Conservation (phyloP, 768 basidiomycete genomes). For the Boletus tylopilopsis region DNA sequence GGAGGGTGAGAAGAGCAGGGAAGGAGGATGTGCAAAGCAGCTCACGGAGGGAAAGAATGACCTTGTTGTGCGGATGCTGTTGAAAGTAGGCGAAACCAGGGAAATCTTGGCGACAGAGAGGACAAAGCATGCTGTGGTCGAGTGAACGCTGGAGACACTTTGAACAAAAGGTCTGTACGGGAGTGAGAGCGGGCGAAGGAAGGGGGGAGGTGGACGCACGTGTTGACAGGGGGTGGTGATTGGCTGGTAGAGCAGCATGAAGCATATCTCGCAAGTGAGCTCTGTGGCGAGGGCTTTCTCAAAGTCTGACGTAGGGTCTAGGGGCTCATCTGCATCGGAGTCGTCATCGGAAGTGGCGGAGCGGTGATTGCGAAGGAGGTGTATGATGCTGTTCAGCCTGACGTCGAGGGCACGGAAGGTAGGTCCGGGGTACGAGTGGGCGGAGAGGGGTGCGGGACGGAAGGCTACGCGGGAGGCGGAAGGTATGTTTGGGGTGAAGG, state of each 20-base stretch:
- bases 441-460: conserved; percentile 34
- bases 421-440: neutral
- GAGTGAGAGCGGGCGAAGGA: conserved; percentile 9
- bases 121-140: conserved; percentile 81
- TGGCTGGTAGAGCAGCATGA: conserved; percentile 76
- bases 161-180: conserved; percentile 77
- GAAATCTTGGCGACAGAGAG: conserved; percentile 77
- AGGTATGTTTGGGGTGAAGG: conserved; percentile 38
- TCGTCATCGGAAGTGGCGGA: conserved; percentile 30
- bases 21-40: conserved; percentile 5
- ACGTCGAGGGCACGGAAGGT: conserved; percentile 41
- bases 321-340: conserved; percentile 23
- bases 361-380: conserved; percentile 37
- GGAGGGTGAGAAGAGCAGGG: conserved; percentile 6
- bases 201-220: conserved; percentile 42
- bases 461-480: conserved; percentile 34
- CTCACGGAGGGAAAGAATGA: conserved; percentile 67
- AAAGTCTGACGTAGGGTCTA: conserved; percentile 38
- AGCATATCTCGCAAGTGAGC: conserved; percentile 90
- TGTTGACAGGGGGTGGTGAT: conserved; percentile 96
- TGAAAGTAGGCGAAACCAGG: conserved; percentile 78
- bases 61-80: conserved; percentile 72
- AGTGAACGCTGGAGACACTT: conserved; percentile 87
- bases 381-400: conserved; percentile 52
- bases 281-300: conserved; percentile 63